Percentiles rank a stretch among this genome's conserved stretches.
These are phyloP conservation scores for Immersiella caudata DNA, from an alignment of 495 filamentous ascomycete species.

Conservation along the genomic window DNA sequence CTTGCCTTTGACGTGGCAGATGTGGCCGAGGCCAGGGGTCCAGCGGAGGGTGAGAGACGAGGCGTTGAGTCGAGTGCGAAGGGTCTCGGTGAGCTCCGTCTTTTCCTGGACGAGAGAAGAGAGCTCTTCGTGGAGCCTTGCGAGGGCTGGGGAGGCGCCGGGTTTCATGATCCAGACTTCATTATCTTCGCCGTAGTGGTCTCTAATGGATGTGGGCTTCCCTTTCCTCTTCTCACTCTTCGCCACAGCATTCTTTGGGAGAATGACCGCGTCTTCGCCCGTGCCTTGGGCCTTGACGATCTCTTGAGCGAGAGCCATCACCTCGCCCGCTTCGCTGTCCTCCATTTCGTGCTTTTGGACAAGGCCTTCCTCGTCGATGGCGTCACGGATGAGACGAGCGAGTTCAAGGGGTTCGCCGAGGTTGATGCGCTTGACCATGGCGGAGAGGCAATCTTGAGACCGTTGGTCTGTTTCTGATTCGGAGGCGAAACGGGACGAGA, in stretches of 20 bases:
- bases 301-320: slow-evolving; percentile 68
- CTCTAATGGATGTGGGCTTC: slow-evolving; percentile 42
- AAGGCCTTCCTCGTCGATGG: slow-evolving; percentile 94
- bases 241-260: slow-evolving; percentile 45
- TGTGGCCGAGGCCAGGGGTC: slow-evolving; percentile 81
- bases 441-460: slow-evolving; percentile 46
- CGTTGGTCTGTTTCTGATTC: background rate
- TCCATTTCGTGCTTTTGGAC: slow-evolving; percentile 75
- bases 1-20: slow-evolving; percentile 88
- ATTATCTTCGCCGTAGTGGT: slow-evolving; percentile 55
- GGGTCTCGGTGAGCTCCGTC: slow-evolving; percentile 55
- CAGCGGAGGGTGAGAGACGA: slow-evolving; percentile 74
- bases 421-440: slow-evolving; percentile 63
- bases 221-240: slow-evolving; percentile 34
- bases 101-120: slow-evolving; percentile 62
- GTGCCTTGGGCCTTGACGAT: slow-evolving; percentile 63
- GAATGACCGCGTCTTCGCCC: slow-evolving; percentile 41
- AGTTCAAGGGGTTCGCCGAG: slow-evolving; percentile 70
- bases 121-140: slow-evolving; percentile 66
- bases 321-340: slow-evolving; percentile 67
- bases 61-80: slow-evolving; percentile 57
- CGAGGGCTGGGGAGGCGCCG: slow-evolving; percentile 66
- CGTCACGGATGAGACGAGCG: slow-evolving; percentile 67
- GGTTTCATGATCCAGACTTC: slow-evolving; percentile 89
- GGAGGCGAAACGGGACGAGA: slow-evolving; percentile 24